Percentiles rank a stretch among this genome's conserved stretches.
These are phyloP conservation scores for Pochonia chlamydosporia DNA, from an alignment of 2,329 filamentous ascomycete species.

Conservation along the genomic window DNA sequence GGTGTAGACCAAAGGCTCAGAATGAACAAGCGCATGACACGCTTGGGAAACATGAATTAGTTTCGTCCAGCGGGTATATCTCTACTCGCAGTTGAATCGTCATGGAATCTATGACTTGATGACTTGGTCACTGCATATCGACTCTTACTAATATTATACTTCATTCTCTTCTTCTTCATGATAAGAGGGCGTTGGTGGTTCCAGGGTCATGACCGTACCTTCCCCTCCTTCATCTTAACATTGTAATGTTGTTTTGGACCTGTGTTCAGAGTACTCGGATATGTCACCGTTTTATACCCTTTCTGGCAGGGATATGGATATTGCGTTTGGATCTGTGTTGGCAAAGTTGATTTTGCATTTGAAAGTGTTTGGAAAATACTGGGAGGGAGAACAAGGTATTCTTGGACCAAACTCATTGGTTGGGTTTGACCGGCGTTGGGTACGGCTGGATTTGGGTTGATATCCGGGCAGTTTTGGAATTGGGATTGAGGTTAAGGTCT, in stretches of 20 bases:
- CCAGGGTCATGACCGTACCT: no score
- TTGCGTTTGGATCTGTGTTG: background rate
- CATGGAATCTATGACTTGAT: background rate
- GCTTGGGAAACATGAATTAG: conserved; percentile 34
- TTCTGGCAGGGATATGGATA: background rate
- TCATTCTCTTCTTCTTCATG: background rate
- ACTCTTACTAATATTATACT: background rate
- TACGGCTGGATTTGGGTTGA: no score
- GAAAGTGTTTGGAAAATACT: background rate
- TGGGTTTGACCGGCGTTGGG: no score
- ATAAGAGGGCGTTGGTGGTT: background rate
- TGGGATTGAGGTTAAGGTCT: no score
- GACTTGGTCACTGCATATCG: background rate
- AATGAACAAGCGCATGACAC: conserved; percentile 59
- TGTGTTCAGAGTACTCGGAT: background rate
- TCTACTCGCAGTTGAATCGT: background rate
- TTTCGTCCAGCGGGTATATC: background rate
- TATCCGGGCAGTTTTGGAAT: no score
- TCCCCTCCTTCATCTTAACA: no score
- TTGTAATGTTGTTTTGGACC: background rate
- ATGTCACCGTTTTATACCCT: background rate
- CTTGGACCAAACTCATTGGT: no score
- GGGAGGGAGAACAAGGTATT: no score
- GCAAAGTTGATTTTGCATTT: background rate
- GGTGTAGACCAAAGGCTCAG: conserved; percentile 26